Percentiles rank a stretch among this genome's conserved stretches.
These are phyloP conservation scores for Candida ovalis DNA, from an alignment of 805 yeast species.

Conservation along the genomic window DNA sequence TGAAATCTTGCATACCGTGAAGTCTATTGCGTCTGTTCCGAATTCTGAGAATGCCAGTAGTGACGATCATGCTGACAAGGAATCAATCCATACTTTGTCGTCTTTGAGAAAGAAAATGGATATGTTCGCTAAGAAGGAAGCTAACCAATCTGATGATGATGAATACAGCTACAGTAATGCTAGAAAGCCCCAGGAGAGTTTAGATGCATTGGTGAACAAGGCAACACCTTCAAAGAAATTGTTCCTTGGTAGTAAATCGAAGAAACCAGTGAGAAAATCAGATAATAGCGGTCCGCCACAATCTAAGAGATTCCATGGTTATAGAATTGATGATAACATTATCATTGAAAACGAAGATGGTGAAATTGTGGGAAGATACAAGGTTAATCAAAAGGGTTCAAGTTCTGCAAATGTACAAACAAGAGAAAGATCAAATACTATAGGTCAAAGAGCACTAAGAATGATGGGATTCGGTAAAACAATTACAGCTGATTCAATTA, in stretches of 20 bases:
- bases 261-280: conserved; percentile 4
- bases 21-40: conserved; percentile 16
- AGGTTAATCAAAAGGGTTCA: conserved; percentile 47
- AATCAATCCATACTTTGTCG: conserved; percentile 17
- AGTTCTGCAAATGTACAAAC: background rate
- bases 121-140: background rate
- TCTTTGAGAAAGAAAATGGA: conserved; percentile 15
- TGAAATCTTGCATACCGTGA: conserved; percentile 63
- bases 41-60: background rate
- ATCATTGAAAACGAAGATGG: conserved; percentile 90
- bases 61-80: background rate
- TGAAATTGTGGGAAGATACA: conserved; percentile 81
- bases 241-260: conserved; percentile 8
- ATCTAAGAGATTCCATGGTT: conserved; percentile 53
- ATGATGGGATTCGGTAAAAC: conserved; percentile 25
- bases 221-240: conserved; percentile 13
- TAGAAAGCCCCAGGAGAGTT: conserved; percentile 8
- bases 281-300: conserved; percentile 2
- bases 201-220: conserved; percentile 13
- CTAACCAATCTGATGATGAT: conserved; percentile 2
- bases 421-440: conserved; percentile 10
- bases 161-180: conserved; percentile 3
- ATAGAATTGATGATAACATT: conserved; percentile 70
- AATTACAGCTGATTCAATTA: conserved; percentile 1
- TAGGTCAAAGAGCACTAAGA: conserved; percentile 20